Conservation (phyloP, 2,329 filamentous ascomycete genomes). For the Aciculosporium take region DNA sequence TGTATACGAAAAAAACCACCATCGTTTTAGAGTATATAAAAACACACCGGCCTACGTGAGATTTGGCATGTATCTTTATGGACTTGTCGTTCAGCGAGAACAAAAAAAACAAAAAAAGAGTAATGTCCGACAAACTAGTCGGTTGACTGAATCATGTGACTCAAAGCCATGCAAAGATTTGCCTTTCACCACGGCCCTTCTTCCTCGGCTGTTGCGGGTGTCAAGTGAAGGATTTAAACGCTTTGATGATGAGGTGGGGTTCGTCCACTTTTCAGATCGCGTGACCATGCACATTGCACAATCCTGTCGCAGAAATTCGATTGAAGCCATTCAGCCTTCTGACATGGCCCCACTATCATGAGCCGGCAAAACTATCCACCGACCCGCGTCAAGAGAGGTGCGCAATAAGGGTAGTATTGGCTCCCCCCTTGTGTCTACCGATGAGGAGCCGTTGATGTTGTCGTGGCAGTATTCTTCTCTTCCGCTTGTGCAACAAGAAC, state of each 20-base stretch:
- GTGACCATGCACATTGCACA: slow-evolving; percentile 4
- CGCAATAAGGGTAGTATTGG: slow-evolving; percentile 3
- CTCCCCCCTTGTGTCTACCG: slow-evolving; percentile 3
- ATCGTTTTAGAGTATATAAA: too few relatives aligned
- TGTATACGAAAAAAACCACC: too few relatives aligned
- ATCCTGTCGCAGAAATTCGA: background rate
- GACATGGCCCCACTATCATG: slow-evolving; percentile 14
- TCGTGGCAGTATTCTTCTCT: slow-evolving; percentile 14
- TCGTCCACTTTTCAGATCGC: slow-evolving; percentile 2
- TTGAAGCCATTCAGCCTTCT: slow-evolving; percentile 1
- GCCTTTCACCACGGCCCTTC: too few relatives aligned
- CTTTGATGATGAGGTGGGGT: background rate
- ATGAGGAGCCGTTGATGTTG: slow-evolving; percentile 1
- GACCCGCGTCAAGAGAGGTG: slow-evolving; percentile 8
- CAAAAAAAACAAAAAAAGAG: too few relatives aligned
- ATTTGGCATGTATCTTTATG: too few relatives aligned
- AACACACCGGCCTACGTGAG: too few relatives aligned
- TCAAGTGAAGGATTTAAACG: background rate
- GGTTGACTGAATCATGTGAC: too few relatives aligned
- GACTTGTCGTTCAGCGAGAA: too few relatives aligned
- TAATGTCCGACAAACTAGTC: too few relatives aligned
- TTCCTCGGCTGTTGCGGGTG: too few relatives aligned
- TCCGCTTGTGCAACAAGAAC: background rate
- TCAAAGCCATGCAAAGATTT: too few relatives aligned
- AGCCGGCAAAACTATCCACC: slow-evolving; percentile 17